Percentiles rank a stretch among this genome's conserved stretches.
Evolutionary conservation across 2,329 filamentous ascomycete genomes (phyloP).

Genomic region (Colletotrichum sp.): DNA sequence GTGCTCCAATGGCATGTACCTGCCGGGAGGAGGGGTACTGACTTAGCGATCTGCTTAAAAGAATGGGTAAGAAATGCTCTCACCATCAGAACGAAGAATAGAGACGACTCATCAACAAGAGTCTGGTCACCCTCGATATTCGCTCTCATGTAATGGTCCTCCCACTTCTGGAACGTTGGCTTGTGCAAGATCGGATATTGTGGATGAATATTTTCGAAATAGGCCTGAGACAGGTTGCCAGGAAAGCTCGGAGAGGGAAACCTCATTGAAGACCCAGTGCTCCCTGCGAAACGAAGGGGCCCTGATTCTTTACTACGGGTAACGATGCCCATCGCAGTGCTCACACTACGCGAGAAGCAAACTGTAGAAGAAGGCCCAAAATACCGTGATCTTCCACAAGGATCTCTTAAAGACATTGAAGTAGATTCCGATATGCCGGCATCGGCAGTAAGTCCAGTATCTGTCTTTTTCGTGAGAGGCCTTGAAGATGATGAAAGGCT

Average conservation of each 20-base stretch:
- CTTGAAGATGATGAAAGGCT: no score
- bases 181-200: not conserved
- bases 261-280: not conserved
- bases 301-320: not conserved
- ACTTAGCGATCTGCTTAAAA: not conserved
- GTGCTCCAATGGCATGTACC: not conserved
- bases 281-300: not conserved
- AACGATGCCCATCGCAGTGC: not conserved
- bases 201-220: not conserved
- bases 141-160: not conserved
- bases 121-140: not conserved
- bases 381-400: not conserved
- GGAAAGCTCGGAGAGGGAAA: not conserved
- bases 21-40: not conserved
- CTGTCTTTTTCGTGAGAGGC: no score
- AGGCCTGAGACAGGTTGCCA: not conserved
- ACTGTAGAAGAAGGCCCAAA: not conserved
- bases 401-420: not conserved
- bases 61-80: not conserved
- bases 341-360: not conserved
- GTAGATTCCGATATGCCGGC: not conserved
- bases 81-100: not conserved
- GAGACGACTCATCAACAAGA: not conserved
- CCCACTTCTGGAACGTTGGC: not conserved
- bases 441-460: rapidly evolving